Conservation (phyloP, 1,139 yeast genomes). For the Hanseniaspora sp. region DNA sequence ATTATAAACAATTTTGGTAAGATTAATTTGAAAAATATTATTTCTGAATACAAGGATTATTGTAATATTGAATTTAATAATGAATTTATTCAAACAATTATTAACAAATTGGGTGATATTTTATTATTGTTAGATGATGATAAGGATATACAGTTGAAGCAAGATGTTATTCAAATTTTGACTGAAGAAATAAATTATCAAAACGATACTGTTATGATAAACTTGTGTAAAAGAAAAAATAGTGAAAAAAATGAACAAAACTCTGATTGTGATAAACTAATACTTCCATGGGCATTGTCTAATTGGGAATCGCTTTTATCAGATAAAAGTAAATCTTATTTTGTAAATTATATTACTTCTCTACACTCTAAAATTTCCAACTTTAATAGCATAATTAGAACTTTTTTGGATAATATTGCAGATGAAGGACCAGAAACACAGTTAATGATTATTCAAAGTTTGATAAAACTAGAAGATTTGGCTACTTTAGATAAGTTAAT, state of each 20-base stretch:
- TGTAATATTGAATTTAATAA: slow-evolving; percentile 82
- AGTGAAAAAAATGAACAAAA: neutral
- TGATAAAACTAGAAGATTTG: slow-evolving; percentile 4
- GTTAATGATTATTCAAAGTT: slow-evolving; percentile 1
- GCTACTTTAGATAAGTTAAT: neutral
- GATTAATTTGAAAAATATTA: slow-evolving; percentile 48
- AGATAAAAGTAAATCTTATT: slow-evolving; percentile 8
- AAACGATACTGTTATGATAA: slow-evolving; percentile 13
- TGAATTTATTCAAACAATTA: slow-evolving; percentile 54
- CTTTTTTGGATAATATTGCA: slow-evolving; percentile 3
- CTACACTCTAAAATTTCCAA: neutral
- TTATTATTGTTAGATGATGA: slow-evolving; percentile 3
- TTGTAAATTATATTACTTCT: slow-evolving; percentile 3
- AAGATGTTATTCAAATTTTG: slow-evolving; percentile 6
- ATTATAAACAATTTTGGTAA: slow-evolving; percentile 43
- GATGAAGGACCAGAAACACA: slow-evolving; percentile 15
- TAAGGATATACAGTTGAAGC: neutral
- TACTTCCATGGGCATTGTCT: slow-evolving; percentile 8
- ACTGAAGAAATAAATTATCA: slow-evolving; percentile 14
- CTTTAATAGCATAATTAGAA: neutral
- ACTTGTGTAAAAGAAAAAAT: neutral
- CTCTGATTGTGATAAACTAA: neutral
- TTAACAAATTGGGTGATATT: slow-evolving; percentile 9
- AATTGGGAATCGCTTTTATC: slow-evolving; percentile 9
- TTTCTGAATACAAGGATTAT: slow-evolving; percentile 69